Conservation (phyloP, 257 asterid genomes). For the Ballota nigra region DNA sequence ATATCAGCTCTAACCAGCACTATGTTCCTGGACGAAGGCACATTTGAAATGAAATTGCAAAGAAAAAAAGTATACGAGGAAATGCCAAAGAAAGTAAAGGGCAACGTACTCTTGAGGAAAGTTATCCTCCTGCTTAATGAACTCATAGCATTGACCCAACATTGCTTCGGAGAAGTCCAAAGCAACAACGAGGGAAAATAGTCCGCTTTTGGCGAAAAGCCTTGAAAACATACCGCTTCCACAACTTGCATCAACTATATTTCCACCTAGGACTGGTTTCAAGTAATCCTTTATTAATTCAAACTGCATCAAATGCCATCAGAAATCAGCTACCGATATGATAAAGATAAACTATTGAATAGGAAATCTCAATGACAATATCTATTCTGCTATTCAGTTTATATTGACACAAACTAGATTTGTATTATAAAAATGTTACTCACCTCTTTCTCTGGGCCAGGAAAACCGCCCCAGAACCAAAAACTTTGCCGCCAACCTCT, state of each 20-base stretch:
- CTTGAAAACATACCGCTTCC: conserved; percentile 87
- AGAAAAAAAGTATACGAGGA: neutral
- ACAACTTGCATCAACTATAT: conserved; percentile 84
- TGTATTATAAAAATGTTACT: neutral
- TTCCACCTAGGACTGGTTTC: conserved; percentile 77
- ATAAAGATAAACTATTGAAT: neutral
- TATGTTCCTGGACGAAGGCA: conserved; percentile 44
- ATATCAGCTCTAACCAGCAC: conserved; percentile 81
- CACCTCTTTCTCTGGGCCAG: conserved; percentile 93
- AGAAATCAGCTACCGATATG: conserved; percentile 2
- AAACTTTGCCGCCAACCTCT: conserved; percentile 95
- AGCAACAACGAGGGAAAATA: conserved; percentile 72
- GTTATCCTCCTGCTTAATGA: conserved; percentile 64
- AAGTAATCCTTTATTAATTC: conserved; percentile 69
- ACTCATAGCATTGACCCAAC: conserved; percentile 75
- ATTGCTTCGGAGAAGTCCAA: conserved; percentile 82
- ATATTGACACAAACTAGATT: neutral
- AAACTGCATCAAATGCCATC: conserved; percentile 50
- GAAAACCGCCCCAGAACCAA: conserved; percentile 71
- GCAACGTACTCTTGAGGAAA: conserved; percentile 62
- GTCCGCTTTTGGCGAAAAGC: conserved; percentile 68
- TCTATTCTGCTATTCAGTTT: too few species aligned
- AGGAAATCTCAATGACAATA: neutral
- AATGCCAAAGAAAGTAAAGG: neutral
- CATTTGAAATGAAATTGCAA: neutral